Base-by-base conservation (phyloP, 2,329 filamentous ascomycete genomes). In the Fusarium gaditjirri region DNA sequence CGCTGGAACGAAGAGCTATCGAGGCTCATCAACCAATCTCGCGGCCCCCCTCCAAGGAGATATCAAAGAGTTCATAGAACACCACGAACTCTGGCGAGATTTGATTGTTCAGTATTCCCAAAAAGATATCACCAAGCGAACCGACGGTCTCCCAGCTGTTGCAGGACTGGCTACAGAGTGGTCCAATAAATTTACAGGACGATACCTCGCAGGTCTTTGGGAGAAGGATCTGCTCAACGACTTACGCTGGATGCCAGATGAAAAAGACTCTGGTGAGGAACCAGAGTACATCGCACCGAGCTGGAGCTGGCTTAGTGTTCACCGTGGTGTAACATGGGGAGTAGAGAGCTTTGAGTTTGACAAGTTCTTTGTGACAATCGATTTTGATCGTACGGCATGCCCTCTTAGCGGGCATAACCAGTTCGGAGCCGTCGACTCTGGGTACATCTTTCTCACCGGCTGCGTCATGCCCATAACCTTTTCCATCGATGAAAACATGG, bases 241-340 rank as follows among this genome's bases (percentile, higher is more conserved):
- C 2, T n/a, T 78, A 3, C 69, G 70, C 3, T 78, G 77, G 77
- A 52, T 61, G 47, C 31, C 72, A 1, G 64, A 72, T 25, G 67
- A 75, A 14, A 39, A 47, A 21, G 67, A 75, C 8, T 31, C 50
- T 1, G 66, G 49, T 0, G 38, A 59, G 17, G 46, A 71, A 14
- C 23, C 33, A 1, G 8, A 54, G 7, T 74, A 71, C 5, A 62
- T 75, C 6, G 68, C 66, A 5, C 76, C 76, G 3, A 78, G 65
- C 19, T 78, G 76, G 76, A 78, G 75, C 27, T 78, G 75, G 76
- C 56, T 77, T 6, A 77, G 76, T 19, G 68, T 61, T 12, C 72
- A 75, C 5, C 73, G 75, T 1, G 68, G 65, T 6, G 75, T 77
- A 7, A 74, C 68, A 3, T 78, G 75, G 75, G 73, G 73, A 1